Conservation (phyloP, 495 filamentous ascomycete species). For the Penicillium lividum region DNA sequence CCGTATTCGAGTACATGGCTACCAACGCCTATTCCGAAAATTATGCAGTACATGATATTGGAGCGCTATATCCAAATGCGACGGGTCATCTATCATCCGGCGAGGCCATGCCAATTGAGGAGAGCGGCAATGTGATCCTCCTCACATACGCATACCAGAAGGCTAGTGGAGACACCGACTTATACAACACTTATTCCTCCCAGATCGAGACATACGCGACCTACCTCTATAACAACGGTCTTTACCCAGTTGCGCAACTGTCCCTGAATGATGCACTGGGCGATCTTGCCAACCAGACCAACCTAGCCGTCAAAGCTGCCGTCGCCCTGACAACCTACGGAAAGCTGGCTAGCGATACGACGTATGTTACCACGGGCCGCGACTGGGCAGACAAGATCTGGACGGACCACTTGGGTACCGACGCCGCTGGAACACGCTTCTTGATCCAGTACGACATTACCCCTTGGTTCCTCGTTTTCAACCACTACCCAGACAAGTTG, state of each 20-base stretch:
- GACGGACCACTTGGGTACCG: slow-evolving; percentile 36
- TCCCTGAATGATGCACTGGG: slow-evolving; percentile 51
- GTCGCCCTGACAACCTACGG: slow-evolving; percentile 47
- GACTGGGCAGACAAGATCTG: slow-evolving; percentile 41
- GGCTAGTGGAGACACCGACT: slow-evolving; percentile 33
- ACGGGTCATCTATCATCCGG: slow-evolving; percentile 37
- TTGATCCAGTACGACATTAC: slow-evolving; percentile 34
- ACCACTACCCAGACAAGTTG: slow-evolving; percentile 41
- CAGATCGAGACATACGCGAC: slow-evolving; percentile 44
- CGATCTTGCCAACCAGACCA: slow-evolving; percentile 50
- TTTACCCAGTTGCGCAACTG: slow-evolving; percentile 46
- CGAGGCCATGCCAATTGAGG: slow-evolving; percentile 42
- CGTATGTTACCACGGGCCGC: slow-evolving; percentile 38
- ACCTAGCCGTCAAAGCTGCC: slow-evolving; percentile 53
- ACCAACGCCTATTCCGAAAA: slow-evolving; percentile 33
- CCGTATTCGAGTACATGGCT: slow-evolving; percentile 43
- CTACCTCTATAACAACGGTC: slow-evolving; percentile 46
- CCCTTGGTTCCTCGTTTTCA: slow-evolving; percentile 40
- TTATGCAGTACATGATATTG: slow-evolving; percentile 40
- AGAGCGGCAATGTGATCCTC: slow-evolving; percentile 41
- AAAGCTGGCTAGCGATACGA: slow-evolving; percentile 29
- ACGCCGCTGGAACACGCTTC: slow-evolving; percentile 40
- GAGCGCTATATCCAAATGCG: slow-evolving; percentile 44
- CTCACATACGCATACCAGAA: slow-evolving; percentile 41
- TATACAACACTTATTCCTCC: slow-evolving; percentile 26